phyloP scores from a whole-genome alignment of 1,139 yeast species.

The Arxiozyma bovina region DNA sequence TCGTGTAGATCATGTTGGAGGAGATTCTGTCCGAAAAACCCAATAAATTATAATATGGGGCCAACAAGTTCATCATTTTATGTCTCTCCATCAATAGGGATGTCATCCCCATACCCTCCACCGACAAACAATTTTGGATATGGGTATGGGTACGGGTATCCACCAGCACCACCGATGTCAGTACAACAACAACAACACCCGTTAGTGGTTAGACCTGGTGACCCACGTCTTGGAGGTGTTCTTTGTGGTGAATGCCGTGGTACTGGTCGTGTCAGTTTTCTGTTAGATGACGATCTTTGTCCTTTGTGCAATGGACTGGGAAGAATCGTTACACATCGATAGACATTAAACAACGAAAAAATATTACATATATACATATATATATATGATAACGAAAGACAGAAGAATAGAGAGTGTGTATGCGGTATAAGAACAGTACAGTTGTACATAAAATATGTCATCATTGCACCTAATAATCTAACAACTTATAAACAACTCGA shows the following conservation, averaged over 20 bases:
- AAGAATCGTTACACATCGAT: constrained; percentile 32
- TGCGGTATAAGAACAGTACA: too few species aligned
- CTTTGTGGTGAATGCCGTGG: constrained; percentile 77
- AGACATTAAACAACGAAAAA: not conserved
- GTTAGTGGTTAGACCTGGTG: constrained; percentile 62
- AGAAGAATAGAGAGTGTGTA: not conserved
- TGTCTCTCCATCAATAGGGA: not conserved
- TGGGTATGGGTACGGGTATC: not conserved
- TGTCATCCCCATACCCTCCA: not conserved
- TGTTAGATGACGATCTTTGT: constrained; percentile 51
- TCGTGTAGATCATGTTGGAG: constrained; percentile 70
- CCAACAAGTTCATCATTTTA: constrained; percentile 3
- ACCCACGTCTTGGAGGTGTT: constrained; percentile 73
- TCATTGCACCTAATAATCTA: not conserved
- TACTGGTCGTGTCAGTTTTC: constrained; percentile 45
- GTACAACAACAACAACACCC: constrained; percentile 17
- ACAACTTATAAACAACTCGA: too few species aligned
- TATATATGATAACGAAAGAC: not conserved
- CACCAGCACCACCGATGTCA: constrained; percentile 17
- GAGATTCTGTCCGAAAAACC: constrained; percentile 42
- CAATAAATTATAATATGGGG: constrained; percentile 17
- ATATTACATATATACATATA: too few species aligned
- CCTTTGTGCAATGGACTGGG: constrained; percentile 63
- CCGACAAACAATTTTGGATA: not conserved
- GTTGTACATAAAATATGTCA: too few species aligned